Evolutionary conservation across 2,329 filamentous ascomycete genomes (phyloP), one percentile per base, ranked within the genome.

Genomic region (Paraconiothyrium sp.): DNA sequence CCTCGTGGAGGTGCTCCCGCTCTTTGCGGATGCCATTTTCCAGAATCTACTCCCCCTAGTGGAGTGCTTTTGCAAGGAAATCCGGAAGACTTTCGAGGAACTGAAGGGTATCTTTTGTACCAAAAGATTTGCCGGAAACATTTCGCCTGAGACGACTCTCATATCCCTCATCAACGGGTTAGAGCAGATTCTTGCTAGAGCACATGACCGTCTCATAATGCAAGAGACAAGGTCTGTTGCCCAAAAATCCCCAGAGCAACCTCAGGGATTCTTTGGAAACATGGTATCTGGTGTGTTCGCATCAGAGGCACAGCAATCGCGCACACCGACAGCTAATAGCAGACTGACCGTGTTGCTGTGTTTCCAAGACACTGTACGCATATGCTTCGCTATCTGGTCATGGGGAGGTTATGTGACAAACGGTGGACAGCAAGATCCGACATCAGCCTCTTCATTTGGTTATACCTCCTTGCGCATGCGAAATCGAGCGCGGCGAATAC

Each of bases 311-410:
- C 89, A 86, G 1, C 91, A 94, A 63, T 86, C 88, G n/a, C 89
- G 93, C 52, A 93, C 90, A 61, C 88, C 90, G 8, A 93, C 92
- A n/a, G 93, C 94, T 9, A 99, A 98, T 72, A 94, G 95, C 70
- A 88, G 94, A 49, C 84, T 99, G 24, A 98, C 95, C 0, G 94
- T 99, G 22, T 85, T 97, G 47, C 84, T 99, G n/a, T 96, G 94
- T 11, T 97, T 99, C 75, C 94, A 98, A 77, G 96, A 99, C 76
- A 93, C 94, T 1, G 92, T 98, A 61, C 89, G 93, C 27, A 92
- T 97, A 54, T 97, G 94, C 78, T 96, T 97, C 75, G 88, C 85
- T 13, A 97, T 99, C 56, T 99, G 96, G 95, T 92, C 92, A 0
- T 99, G 95, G 94, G 92, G 86, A 14, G 86, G 91, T 6, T 88